A percentile compares a stretch with the other conserved stretches of the same genome.
Evolutionary conservation across 768 basidiomycete species (phyloP).

Genomic region (Lactarius psammicola): DNA sequence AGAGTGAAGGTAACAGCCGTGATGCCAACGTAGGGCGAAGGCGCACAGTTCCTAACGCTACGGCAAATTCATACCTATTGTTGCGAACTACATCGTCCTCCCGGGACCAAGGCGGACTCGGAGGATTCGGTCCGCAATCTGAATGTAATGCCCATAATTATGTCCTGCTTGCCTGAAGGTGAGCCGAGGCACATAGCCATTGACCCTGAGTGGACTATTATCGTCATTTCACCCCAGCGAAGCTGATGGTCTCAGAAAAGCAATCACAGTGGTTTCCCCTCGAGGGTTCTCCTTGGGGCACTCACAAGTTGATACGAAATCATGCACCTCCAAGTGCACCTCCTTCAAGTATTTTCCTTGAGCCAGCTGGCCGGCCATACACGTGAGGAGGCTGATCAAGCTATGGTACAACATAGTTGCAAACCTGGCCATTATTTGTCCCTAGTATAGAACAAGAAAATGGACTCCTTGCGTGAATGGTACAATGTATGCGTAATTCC

Average conservation of each 20-base stretch:
- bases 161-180: not conserved
- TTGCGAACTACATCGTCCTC: not conserved
- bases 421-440: not conserved
- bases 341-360: not conserved
- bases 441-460: conserved; percentile 3
- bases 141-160: not conserved
- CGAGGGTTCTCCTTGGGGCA: too few species aligned
- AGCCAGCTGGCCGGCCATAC: not conserved
- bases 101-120: not conserved
- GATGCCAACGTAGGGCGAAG: not conserved
- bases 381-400: not conserved
- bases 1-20: not conserved
- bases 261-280: too few species aligned
- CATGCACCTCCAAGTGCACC: not conserved
- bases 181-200: not conserved
- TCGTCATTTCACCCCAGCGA: not conserved
- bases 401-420: not conserved
- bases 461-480: not conserved
- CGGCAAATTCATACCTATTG: not conserved
- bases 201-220: not conserved
- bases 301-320: not conserved
- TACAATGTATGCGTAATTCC: not conserved
- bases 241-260: not conserved
- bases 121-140: conserved; percentile 1
- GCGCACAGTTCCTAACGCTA: conserved; percentile 10